Base-by-base conservation (phyloP, 164 flowering plant species). In the Saururus chinensis region DNA sequence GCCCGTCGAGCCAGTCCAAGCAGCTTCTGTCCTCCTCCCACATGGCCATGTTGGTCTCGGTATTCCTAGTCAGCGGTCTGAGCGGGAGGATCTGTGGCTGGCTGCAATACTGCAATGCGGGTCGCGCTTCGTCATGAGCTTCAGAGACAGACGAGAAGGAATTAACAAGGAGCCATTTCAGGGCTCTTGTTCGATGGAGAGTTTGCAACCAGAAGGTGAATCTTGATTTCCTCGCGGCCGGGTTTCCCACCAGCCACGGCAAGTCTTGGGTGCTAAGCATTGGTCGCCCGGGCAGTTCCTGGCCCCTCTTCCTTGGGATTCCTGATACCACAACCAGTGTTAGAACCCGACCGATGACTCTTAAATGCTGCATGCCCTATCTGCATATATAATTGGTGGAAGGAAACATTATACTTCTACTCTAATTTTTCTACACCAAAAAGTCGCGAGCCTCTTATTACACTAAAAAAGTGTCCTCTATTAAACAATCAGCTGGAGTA, bases 161-260 rank as follows among this genome's bases (percentile, higher is more conserved):
- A 60, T 86, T 90, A 1, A 79, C 78, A 0, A 90, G 73, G 24
- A 90, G 63, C 74, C 81, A 82, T 21, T 8, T 64, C 1, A 90
- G 80, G 1, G 74, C 41, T 30, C 57, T 70, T 17, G 87, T 71
- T 61, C 95, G 68, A 7, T 73, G 72, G n/a, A 88, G 41, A 57
- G 73, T 72, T 66, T 76, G 69, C 0, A 53, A 64, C 97, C 97
- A 90, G 41, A 90, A 90, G 42, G 56, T 66, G 70, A 87, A 90
- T 61, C 97, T 81, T 60, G 71, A 68, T 65, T 63, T 65, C 67
- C 63, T 77, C 25, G 82, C 58, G 16, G 70, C 60, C 1, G 72
- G 35, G 19, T 77, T 71, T 62, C 95, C 95, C 7, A 87, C 79
- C 26, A 87, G 62, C 97, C 97, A 90, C 56, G 97, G 97, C 19